These are phyloP conservation scores for Coemansia linderi DNA, from an alignment of 371 early-diverging fungal genomes.

Conservation along the genomic window DNA sequence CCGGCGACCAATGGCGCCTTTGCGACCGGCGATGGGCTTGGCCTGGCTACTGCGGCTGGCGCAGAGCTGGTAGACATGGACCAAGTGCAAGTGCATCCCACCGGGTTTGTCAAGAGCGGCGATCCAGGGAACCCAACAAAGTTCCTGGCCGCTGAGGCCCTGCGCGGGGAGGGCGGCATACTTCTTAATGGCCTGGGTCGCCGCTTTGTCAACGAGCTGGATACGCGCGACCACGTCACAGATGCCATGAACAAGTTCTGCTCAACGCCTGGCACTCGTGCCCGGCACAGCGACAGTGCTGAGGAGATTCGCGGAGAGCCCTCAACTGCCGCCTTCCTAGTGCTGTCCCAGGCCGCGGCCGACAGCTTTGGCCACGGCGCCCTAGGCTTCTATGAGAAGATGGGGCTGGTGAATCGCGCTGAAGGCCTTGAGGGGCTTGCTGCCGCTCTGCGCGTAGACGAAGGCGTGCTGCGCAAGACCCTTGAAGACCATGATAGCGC, in stretches of 20 bases:
- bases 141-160: slow-evolving; percentile 93
- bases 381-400: slow-evolving; percentile 64
- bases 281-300: slow-evolving; percentile 20
- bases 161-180: slow-evolving; percentile 94
- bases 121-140: slow-evolving; percentile 87
- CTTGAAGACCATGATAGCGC: slow-evolving; percentile 81
- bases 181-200: slow-evolving; percentile 80
- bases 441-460: slow-evolving; percentile 76
- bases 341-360: slow-evolving; percentile 62
- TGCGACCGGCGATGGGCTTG: slow-evolving; percentile 95
- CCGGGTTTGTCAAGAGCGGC: slow-evolving; percentile 89
- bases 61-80: slow-evolving; percentile 91
- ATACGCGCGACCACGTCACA: slow-evolving; percentile 85
- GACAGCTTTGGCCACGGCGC: slow-evolving; percentile 60
- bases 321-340: slow-evolving; percentile 55
- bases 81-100: slow-evolving; percentile 97
- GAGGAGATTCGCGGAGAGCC: slow-evolving; percentile 5
- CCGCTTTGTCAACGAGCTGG: slow-evolving; percentile 93
- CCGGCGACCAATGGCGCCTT: slow-evolving; percentile 95
- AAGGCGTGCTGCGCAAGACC: slow-evolving; percentile 69
- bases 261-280: slow-evolving; percentile 19
- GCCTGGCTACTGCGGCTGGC: slow-evolving; percentile 81
- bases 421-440: slow-evolving; percentile 75
- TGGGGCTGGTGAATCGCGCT: slow-evolving; percentile 81
- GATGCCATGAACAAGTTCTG: slow-evolving; percentile 75